A percentile compares a stretch with the other conserved stretches of the same genome.
Evolutionary conservation across 345 rosid genomes (phyloP).

Genomic region (Murraya koenigii): DNA sequence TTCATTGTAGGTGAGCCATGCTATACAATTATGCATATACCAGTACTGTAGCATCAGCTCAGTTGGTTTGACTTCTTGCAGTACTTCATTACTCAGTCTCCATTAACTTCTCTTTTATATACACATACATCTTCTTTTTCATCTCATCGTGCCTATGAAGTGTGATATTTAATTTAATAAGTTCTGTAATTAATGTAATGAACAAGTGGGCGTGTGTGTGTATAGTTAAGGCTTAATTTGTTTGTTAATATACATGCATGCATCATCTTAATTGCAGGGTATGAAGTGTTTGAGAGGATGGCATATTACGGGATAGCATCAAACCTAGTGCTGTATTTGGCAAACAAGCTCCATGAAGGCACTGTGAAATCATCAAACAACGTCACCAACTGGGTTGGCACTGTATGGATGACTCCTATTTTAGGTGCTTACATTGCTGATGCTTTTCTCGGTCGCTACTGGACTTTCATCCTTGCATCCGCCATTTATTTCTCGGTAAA

Average conservation of each 20-base stretch:
- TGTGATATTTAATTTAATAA: too few species aligned
- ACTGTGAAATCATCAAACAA: conserved; percentile 59
- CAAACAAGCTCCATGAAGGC: conserved; percentile 51
- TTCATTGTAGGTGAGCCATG: conserved; percentile 48
- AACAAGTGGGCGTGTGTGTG: too few species aligned
- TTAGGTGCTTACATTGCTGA: conserved; percentile 65
- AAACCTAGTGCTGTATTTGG: conserved; percentile 52
- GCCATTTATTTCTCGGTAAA: conserved; percentile 43
- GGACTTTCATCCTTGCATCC: conserved; percentile 51
- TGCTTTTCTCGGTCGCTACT: conserved; percentile 54
- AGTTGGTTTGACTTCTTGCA: background rate
- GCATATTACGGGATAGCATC: conserved; percentile 64
- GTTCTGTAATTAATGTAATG: too few species aligned
- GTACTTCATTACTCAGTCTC: too few species aligned
- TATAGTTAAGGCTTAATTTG: too few species aligned
- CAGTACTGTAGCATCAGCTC: too few species aligned
- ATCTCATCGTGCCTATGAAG: too few species aligned
- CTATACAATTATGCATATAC: too few species aligned
- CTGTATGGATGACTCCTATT: conserved; percentile 58
- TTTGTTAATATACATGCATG: too few species aligned
- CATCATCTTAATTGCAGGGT: conserved; percentile 26
- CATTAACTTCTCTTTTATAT: too few species aligned
- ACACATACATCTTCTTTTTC: too few species aligned
- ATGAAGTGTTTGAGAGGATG: conserved; percentile 71
- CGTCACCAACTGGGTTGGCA: conserved; percentile 65